Evolutionary conservation across 208 protist species (phyloP).

Genomic region (Trypanosoma lewisi): DNA sequence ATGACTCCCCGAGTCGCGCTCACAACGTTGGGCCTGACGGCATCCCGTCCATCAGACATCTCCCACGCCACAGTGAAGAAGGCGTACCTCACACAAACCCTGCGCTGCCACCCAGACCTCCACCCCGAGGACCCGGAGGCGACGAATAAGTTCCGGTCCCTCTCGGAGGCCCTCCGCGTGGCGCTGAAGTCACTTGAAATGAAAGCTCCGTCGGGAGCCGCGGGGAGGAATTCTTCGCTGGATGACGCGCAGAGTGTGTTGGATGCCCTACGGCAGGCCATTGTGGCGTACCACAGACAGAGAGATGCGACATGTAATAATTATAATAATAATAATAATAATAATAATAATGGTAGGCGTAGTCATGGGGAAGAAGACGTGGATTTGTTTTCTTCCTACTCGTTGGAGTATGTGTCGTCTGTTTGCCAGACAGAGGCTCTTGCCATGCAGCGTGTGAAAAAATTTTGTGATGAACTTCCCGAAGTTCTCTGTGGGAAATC

Average conservation of each 20-base stretch:
- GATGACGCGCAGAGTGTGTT: constrained; percentile 53
- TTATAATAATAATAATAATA: neutral
- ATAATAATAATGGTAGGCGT: neutral
- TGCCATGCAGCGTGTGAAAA: constrained; percentile 59
- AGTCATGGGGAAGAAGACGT: neutral
- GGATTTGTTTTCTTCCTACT: constrained; percentile 44
- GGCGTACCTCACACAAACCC: constrained; percentile 70
- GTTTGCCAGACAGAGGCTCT: constrained; percentile 66
- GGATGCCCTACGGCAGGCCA: constrained; percentile 56
- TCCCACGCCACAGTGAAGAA: constrained; percentile 68
- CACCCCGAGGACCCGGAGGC: constrained; percentile 67
- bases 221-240: constrained; percentile 11
- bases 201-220: neutral
- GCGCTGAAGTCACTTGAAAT: constrained; percentile 65
- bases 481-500: constrained; percentile 60
- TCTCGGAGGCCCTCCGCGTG: constrained; percentile 75
- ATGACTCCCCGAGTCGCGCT: constrained; percentile 67
- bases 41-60: constrained; percentile 24
- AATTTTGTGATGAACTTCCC: constrained; percentile 71
- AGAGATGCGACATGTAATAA: neutral
- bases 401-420: constrained; percentile 71
- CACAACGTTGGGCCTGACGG: constrained; percentile 41
- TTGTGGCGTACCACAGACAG: constrained; percentile 48
- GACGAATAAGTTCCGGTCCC: constrained; percentile 63
- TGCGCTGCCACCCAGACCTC: constrained; percentile 81